A percentile compares a stretch with the other conserved stretches of the same genome.
Conservation (phyloP, 1,284 basidiomycete genomes). For the Tetrapyrgos nigripes region DNA sequence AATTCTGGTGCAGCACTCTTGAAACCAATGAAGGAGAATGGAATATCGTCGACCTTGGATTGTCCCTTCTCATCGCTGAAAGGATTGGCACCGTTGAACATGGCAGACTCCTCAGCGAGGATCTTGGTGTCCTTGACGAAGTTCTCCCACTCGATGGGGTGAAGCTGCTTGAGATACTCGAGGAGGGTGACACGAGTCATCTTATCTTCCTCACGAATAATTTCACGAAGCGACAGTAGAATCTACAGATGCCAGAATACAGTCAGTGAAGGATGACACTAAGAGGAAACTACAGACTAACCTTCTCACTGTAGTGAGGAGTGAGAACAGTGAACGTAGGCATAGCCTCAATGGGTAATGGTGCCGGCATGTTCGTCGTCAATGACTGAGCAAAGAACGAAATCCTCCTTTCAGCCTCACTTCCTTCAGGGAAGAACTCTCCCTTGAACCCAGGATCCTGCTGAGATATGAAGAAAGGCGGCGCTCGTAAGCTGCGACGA, state of each 20-base stretch:
- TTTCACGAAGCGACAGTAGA: constrained; percentile 90
- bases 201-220: constrained; percentile 96
- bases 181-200: constrained; percentile 93
- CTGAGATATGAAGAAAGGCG: constrained; percentile 95
- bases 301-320: constrained; percentile 96
- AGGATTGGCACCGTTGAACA: constrained; percentile 83
- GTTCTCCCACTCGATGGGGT: constrained; percentile 99
- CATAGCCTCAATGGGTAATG: constrained; percentile 94
- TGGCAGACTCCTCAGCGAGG: constrained; percentile 92
- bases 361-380: constrained; percentile 88
- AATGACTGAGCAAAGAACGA: constrained; percentile 97
- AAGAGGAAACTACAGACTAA: constrained; percentile 31
- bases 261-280: constrained; percentile 14
- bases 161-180: constrained; percentile 98
- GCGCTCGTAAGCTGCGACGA: constrained; percentile 87
- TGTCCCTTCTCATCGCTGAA: constrained; percentile 90
- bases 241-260: constrained; percentile 54
- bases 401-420: constrained; percentile 93
- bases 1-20: constrained; percentile 99
- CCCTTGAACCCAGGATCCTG: constrained; percentile 84
- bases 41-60: constrained; percentile 92
- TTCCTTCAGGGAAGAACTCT: constrained; percentile 92
- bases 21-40: constrained; percentile 99
- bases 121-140: constrained; percentile 99
- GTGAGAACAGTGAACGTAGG: constrained; percentile 96